Evolutionary conservation across 2,329 filamentous ascomycete species (phyloP).

Genomic region (Neofusicoccum kwambonambiense): DNA sequence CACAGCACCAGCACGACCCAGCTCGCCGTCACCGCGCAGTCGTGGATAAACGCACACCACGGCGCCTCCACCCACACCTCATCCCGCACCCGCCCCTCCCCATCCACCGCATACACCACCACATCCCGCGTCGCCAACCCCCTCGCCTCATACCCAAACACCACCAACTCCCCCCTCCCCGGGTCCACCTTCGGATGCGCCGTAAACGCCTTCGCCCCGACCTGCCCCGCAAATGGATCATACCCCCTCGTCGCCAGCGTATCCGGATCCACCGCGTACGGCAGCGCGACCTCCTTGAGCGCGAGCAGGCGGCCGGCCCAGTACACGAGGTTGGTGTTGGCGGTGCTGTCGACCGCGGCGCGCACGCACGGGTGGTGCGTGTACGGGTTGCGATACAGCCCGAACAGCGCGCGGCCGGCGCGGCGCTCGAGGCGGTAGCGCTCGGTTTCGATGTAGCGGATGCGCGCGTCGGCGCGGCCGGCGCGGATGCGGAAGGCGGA

Average conservation of each 20-base stretch:
- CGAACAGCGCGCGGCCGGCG: conserved; percentile 19
- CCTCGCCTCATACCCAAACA: conserved; percentile 35
- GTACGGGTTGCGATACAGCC: conserved; percentile 20
- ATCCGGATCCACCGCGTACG: conserved; percentile 32
- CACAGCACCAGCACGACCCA: conserved; percentile 30
- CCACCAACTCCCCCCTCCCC: conserved; percentile 32
- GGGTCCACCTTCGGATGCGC: conserved; percentile 40
- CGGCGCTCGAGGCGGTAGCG: conserved; percentile 27
- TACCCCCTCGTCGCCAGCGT: conserved; percentile 33
- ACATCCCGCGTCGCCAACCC: conserved; percentile 27
- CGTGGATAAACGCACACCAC: conserved; percentile 30
- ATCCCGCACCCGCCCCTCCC: conserved; percentile 25
- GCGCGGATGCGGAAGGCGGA: conserved; percentile 32
- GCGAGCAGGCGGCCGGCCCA: conserved; percentile 17
- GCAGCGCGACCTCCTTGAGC: conserved; percentile 20
- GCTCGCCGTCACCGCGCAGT: conserved; percentile 31
- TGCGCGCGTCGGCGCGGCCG: conserved; percentile 32
- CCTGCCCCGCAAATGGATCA: conserved; percentile 26
- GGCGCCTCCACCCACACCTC: conserved; percentile 30
- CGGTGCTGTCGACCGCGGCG: conserved; percentile 21
- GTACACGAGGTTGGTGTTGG: conserved; percentile 20
- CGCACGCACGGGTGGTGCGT: conserved; percentile 30
- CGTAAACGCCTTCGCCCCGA: conserved; percentile 31
- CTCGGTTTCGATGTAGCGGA: conserved; percentile 34
- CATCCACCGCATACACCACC: conserved; percentile 32